Percentiles rank a stretch among this genome's conserved stretches.
phyloP scores from a whole-genome alignment of 441 rosid species.

The Breynia disticha region DNA sequence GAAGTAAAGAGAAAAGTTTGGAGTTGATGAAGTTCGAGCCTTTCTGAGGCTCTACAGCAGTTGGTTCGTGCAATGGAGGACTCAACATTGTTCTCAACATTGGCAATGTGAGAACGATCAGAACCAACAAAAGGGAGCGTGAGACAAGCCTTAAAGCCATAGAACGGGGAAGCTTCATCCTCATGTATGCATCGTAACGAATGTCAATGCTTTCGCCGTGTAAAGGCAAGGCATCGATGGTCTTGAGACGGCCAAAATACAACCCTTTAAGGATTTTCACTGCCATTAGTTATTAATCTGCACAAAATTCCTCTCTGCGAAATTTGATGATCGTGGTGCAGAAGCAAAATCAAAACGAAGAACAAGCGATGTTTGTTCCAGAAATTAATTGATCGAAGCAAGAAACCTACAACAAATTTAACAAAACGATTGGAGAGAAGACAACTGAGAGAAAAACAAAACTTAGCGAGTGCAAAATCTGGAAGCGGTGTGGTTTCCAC shows the following conservation, averaged over 20 bases:
- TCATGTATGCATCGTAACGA: conserved; percentile 14
- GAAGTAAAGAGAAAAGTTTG: conserved; percentile 27
- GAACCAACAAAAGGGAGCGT: conserved; percentile 29
- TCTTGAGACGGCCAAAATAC: conserved; percentile 21
- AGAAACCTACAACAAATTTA: not conserved
- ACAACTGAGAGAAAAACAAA: not conserved
- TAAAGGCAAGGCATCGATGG: conserved; percentile 6
- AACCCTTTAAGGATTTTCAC: conserved; percentile 26
- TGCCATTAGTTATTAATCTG: conserved; percentile 24
- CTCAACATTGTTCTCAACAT: conserved; percentile 15
- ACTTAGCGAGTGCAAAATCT: conserved; percentile 71
- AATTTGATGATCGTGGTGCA: not conserved
- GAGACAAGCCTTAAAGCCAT: conserved; percentile 26
- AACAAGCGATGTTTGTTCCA: not conserved
- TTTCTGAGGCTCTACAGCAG: conserved; percentile 7
- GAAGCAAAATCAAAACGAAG: not conserved
- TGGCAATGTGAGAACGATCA: conserved; percentile 31
- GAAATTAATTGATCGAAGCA: too few relatives aligned
- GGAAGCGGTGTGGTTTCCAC: conserved; percentile 84
- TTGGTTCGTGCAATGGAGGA: conserved; percentile 1
- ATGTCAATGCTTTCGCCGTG: conserved; percentile 10
- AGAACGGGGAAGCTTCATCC: conserved; percentile 29
- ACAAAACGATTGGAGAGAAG: not conserved
- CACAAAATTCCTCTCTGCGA: not conserved
- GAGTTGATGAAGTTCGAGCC: conserved; percentile 8